A percentile compares a stretch with the other conserved stretches of the same genome.
phyloP scores from a whole-genome alignment of 495 filamentous ascomycete genomes.

The Podospora appendiculata region DNA sequence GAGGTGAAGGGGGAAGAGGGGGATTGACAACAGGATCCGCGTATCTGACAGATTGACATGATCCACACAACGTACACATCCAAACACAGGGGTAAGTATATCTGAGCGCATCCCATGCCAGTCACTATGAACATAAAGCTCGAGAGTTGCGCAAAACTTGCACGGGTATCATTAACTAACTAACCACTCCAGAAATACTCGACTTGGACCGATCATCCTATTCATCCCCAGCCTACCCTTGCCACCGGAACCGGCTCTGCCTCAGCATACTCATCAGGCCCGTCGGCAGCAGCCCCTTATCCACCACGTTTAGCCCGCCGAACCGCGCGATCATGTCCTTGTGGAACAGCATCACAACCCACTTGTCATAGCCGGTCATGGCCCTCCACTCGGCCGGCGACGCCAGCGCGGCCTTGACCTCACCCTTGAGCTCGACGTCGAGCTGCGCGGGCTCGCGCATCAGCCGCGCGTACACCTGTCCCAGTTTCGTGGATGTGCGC shows the following conservation, averaged over 20 bases:
- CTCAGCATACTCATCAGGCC: background rate
- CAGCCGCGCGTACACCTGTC: conserved; percentile 8
- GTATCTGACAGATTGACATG: too few species aligned
- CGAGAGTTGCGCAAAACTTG: too few species aligned
- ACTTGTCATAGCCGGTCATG: conserved; percentile 32
- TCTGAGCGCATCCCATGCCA: too few species aligned
- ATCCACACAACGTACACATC: too few species aligned
- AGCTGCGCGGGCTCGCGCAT: conserved; percentile 1
- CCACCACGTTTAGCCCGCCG: background rate
- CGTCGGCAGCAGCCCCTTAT: background rate
- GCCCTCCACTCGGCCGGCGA: conserved; percentile 6
- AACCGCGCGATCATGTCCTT: background rate
- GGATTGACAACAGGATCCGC: too few species aligned
- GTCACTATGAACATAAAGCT: too few species aligned
- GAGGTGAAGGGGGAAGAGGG: too few species aligned
- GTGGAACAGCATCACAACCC: conserved; percentile 7
- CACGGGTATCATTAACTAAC: too few species aligned
- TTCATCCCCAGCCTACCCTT: background rate
- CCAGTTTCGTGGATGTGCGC: background rate
- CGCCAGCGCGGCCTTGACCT: conserved; percentile 9
- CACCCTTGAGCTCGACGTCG: conserved; percentile 3
- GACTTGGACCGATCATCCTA: too few species aligned
- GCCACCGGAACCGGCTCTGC: background rate
- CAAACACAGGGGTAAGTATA: too few species aligned
- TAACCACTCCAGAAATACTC: too few species aligned